Base-by-base conservation (phyloP, 2,329 filamentous ascomycete genomes). In the Didymosphaeria variabile region DNA sequence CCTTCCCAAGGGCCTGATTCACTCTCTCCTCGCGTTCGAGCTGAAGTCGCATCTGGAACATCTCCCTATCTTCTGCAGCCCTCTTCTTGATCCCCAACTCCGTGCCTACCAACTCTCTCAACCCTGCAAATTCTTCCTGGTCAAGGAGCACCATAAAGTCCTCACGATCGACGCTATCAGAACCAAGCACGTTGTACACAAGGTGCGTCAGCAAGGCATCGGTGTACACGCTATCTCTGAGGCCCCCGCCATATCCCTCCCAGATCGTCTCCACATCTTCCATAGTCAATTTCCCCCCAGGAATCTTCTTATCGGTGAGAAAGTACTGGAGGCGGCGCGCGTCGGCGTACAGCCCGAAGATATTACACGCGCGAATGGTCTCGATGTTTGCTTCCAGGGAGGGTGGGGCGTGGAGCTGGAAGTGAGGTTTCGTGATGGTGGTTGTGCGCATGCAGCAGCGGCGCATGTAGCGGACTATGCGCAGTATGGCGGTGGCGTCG, bases 381-480 rank as follows among this genome's bases (percentile, higher is more conserved):
- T 54, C 51, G 3, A 54, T 54, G 19, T 54, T 54, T 42, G 34
- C 36, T 31, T 54, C 36, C 5, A 54, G 36, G 2, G 51, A 54
- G 1, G 51, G 36, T 13, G 51, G 51, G 12, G 51, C 51, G 13
- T 26, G 36, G 31, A 54, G 36, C 36, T 54, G 51, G 15, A 54
- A 54, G 19, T 54, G 36, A 7, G 51, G 51, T n/a, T 54, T 54
- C 15, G 32, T 54, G 10, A 54, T 8, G 12, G 51, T 54, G 15
- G 51, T 44, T 1, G 51, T 54, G 51, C 51, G 51, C 21, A 42
- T 44, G 51, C 51, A 54, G 23, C 51, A 54, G 2, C 51, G 51
- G 7, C 51, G 51, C 51, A 54, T 54, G 23, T 54, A 54, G n/a
- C 51, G 51, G 4, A 44, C 15, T 12, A 54, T 21, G 5, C 51